These are phyloP conservation scores for Aspergillus hiratsukae DNA, from an alignment of 2,329 filamentous ascomycete genomes.

Conservation along the genomic window DNA sequence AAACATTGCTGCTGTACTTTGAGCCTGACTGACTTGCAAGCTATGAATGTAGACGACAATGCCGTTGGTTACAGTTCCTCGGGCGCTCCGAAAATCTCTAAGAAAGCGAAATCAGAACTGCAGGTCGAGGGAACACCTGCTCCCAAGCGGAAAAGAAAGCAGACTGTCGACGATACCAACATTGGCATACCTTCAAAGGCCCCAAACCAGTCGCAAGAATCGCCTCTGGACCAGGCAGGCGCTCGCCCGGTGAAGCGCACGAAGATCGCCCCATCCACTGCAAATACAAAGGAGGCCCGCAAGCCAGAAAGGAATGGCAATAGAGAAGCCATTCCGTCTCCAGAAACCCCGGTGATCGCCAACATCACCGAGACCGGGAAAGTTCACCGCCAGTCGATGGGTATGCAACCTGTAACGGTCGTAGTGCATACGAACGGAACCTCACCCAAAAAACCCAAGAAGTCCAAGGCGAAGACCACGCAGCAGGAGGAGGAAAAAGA, in stretches of 20 bases:
- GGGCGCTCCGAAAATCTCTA: neutral
- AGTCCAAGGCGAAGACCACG: neutral
- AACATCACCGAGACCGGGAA: neutral
- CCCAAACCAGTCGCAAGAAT: neutral
- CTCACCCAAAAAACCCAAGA: neutral
- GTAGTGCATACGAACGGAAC: neutral
- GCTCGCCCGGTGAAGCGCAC: conserved; percentile 25
- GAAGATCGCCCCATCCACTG: conserved; percentile 13
- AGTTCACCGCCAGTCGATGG: neutral
- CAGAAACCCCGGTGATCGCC: neutral
- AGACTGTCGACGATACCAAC: conserved; percentile 1
- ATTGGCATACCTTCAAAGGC: neutral
- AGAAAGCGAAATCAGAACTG: neutral
- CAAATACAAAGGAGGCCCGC: conserved; percentile 11
- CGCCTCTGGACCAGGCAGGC: conserved; percentile 4
- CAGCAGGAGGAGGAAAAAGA: neutral
- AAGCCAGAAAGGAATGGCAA: conserved; percentile 2
- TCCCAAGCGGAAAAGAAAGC: conserved; percentile 12
- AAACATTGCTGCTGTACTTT: neutral
- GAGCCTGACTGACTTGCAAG: neutral
- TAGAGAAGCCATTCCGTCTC: neutral
- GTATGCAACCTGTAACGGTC: neutral
- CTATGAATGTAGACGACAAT: neutral
- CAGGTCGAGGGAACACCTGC: neutral
- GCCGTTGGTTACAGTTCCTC: neutral